These are phyloP conservation scores for Neonectria hederae DNA, from an alignment of 2,329 filamentous ascomycete genomes.

Conservation along the genomic window DNA sequence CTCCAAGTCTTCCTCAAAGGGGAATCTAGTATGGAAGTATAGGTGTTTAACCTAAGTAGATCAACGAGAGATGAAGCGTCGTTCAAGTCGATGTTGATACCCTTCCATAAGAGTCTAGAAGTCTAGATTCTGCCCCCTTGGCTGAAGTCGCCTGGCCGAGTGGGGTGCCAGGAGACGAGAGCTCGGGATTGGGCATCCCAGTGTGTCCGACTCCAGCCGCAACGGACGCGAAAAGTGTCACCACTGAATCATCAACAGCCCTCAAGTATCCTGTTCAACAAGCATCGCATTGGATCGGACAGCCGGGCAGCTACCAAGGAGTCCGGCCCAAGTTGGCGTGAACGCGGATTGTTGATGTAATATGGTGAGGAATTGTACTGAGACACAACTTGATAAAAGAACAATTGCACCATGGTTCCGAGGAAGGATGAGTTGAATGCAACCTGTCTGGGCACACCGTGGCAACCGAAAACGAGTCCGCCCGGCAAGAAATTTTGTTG, in stretches of 20 bases:
- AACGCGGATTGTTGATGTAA: constrained; percentile 13
- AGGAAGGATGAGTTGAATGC: constrained; percentile 31
- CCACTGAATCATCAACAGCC: constrained; percentile 7
- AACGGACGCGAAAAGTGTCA: constrained; percentile 16
- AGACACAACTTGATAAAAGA: constrained; percentile 24
- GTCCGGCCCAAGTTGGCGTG: constrained; percentile 2
- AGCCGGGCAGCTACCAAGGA: constrained; percentile 6
- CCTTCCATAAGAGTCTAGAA: constrained; percentile 2
- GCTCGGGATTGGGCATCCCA: constrained; percentile 15
- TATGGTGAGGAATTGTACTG: constrained; percentile 14
- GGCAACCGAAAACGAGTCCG: constrained; percentile 31
- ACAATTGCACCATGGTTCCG: constrained; percentile 24
- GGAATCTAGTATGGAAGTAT: not conserved
- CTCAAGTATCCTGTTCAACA: not conserved
- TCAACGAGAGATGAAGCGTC: not conserved
- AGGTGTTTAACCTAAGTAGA: not conserved
- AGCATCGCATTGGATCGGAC: constrained; percentile 24
- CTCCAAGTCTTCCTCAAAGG: not conserved
- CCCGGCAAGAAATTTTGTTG: constrained; percentile 28
- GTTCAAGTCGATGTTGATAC: not conserved
- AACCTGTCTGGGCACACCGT: constrained; percentile 32
- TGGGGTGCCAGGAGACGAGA: constrained; percentile 11
- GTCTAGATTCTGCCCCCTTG: not conserved
- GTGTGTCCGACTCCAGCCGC: not conserved
- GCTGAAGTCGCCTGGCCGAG: constrained; percentile 6